Conservation (phyloP, 305 asterid genomes). For the Solanum hybrid region DNA sequence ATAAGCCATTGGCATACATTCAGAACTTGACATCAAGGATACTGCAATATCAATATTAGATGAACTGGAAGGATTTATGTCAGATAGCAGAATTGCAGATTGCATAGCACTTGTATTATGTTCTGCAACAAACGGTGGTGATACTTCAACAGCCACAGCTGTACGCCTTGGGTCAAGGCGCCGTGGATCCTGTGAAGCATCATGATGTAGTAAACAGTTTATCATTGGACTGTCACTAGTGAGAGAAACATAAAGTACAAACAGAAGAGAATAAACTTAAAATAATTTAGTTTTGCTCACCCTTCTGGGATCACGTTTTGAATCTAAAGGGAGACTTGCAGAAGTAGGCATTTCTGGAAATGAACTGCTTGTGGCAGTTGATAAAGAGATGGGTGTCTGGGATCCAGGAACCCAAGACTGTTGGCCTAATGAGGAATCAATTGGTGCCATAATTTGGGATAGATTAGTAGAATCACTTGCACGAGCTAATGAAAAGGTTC, state of each 20-base stretch:
- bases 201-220: constrained; percentile 16
- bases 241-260: constrained; percentile 1
- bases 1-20: constrained; percentile 26
- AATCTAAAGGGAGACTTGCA: constrained; percentile 45
- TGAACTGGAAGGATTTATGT: constrained; percentile 38
- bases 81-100: constrained; percentile 31
- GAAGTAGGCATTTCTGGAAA: constrained; percentile 42
- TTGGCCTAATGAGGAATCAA: constrained; percentile 42
- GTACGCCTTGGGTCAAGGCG: constrained; percentile 92
- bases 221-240: not conserved
- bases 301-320: constrained; percentile 98
- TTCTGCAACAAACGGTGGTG: constrained; percentile 40
- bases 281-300: constrained; percentile 31
- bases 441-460: constrained; percentile 36
- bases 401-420: constrained; percentile 35
- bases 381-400: constrained; percentile 37
- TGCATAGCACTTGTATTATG: constrained; percentile 40
- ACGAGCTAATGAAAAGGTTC: constrained; percentile 26
- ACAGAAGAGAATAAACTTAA: constrained; percentile 5
- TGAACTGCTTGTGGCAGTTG: constrained; percentile 29
- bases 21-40: constrained; percentile 29
- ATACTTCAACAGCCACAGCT: constrained; percentile 45
- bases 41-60: constrained; percentile 23
- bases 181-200: constrained; percentile 86
- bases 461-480: constrained; percentile 39